Percentiles rank a stretch among this genome's conserved stretches.
Conservation (phyloP, 2,329 filamentous ascomycete species). For the Colletotrichum cordylinicola region DNA sequence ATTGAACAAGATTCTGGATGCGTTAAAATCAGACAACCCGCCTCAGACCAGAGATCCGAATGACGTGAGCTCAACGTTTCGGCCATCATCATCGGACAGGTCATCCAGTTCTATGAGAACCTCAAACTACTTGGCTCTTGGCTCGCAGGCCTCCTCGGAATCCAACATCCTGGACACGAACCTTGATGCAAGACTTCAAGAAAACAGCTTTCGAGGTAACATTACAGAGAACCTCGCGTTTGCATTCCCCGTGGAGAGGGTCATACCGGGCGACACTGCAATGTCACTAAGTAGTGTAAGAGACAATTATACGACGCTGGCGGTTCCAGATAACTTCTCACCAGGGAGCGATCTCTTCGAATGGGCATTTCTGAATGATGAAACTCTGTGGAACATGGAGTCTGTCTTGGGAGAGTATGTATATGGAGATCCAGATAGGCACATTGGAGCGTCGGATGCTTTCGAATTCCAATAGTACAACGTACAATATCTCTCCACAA, state of each 20-base stretch:
- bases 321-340: background rate
- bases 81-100: background rate
- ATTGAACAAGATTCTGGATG: conserved; percentile 1
- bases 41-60: background rate
- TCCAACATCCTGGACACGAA: background rate
- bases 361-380: conserved; percentile 24
- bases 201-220: background rate
- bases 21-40: background rate
- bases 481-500: background rate
- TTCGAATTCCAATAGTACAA: background rate
- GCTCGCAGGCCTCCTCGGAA: background rate
- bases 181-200: background rate
- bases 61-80: background rate
- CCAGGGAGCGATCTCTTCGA: background rate
- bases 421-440: conserved; percentile 16
- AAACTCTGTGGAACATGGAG: conserved; percentile 25
- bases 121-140: background rate
- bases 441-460: background rate
- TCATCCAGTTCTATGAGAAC: background rate
- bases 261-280: background rate
- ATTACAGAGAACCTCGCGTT: background rate
- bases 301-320: background rate
- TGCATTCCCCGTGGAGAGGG: background rate
- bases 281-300: background rate
- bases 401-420: conserved; percentile 23